phyloP scores from a whole-genome alignment of 208 protist genomes.

The Herpetomonas samuelpessoai region DNA sequence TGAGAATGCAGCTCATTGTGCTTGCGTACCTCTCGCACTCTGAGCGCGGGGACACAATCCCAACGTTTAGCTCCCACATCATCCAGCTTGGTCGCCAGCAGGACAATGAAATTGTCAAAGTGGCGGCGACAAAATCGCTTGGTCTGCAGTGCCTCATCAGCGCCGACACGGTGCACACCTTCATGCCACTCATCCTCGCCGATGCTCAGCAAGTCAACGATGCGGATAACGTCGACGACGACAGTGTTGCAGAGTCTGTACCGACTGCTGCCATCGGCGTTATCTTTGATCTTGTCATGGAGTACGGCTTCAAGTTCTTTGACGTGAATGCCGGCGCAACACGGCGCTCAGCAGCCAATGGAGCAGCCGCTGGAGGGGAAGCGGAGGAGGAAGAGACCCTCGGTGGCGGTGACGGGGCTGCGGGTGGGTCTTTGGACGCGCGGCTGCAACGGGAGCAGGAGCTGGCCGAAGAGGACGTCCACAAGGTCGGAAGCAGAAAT shows the following conservation, averaged over 20 bases:
- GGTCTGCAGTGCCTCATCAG: conserved; percentile 84
- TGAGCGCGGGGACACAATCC: conserved; percentile 66
- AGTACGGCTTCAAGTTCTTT: conserved; percentile 90
- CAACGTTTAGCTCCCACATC: conserved; percentile 81
- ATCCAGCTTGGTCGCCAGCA: conserved; percentile 84
- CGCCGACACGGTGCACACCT: conserved; percentile 86
- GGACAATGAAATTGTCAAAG: conserved; percentile 70
- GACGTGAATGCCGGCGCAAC: conserved; percentile 28
- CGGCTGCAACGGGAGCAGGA: conserved; percentile 73
- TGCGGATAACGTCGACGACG: background rate
- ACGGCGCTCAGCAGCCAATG: too few relatives aligned
- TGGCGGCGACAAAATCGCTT: conserved; percentile 72
- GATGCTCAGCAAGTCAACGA: conserved; percentile 45
- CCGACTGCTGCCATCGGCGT: conserved; percentile 67
- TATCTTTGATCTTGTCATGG: conserved; percentile 80
- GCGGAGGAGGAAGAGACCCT: background rate
- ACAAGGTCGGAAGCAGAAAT: conserved; percentile 72
- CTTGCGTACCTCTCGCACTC: conserved; percentile 81
- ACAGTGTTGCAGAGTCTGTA: conserved; percentile 25
- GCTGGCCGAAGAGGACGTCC: conserved; percentile 77
- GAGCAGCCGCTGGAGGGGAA: background rate
- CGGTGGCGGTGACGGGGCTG: background rate
- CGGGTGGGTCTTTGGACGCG: conserved; percentile 28
- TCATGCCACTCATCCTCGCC: conserved; percentile 80
- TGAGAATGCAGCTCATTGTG: conserved; percentile 90